Conservation (phyloP, 495 filamentous ascomycete genomes). For the Penicillium malachiteum region DNA sequence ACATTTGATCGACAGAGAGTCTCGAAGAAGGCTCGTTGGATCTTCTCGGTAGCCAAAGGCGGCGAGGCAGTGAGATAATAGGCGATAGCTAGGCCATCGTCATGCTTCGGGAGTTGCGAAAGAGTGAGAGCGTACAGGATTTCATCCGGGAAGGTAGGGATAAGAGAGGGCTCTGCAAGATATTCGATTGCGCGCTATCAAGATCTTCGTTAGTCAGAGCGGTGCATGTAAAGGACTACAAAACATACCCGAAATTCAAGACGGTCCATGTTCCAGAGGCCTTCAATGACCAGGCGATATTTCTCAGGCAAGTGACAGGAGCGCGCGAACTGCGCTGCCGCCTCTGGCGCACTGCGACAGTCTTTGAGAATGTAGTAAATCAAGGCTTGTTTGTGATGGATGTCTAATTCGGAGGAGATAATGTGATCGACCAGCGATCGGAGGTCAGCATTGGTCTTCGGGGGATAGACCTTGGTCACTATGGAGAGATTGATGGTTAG, state of each 20-base stretch:
- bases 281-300: constrained; percentile 74
- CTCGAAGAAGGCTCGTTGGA: constrained; percentile 62
- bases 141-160: constrained; percentile 78
- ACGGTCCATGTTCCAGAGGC: constrained; percentile 77
- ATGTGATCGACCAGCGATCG: constrained; percentile 65
- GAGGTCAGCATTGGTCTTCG: constrained; percentile 61
- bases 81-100: constrained; percentile 65
- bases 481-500: constrained; percentile 5
- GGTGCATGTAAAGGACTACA: neutral
- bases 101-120: constrained; percentile 54
- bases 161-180: constrained; percentile 71
- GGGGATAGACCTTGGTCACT: constrained; percentile 67
- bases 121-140: constrained; percentile 68
- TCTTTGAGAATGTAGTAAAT: constrained; percentile 81
- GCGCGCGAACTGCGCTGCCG: constrained; percentile 51
- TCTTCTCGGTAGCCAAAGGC: constrained; percentile 55
- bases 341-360: constrained; percentile 54
- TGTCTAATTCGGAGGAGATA: constrained; percentile 54
- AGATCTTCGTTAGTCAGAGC: constrained; percentile 14
- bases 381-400: constrained; percentile 73
- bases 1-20: constrained; percentile 66
- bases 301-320: constrained; percentile 60
- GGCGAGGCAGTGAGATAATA: constrained; percentile 75
- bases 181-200: constrained; percentile 64
- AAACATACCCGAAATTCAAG: constrained; percentile 59